Base-by-base conservation (phyloP, 192 early-diverging fungal genomes). In the Coemansia umbellata region DNA sequence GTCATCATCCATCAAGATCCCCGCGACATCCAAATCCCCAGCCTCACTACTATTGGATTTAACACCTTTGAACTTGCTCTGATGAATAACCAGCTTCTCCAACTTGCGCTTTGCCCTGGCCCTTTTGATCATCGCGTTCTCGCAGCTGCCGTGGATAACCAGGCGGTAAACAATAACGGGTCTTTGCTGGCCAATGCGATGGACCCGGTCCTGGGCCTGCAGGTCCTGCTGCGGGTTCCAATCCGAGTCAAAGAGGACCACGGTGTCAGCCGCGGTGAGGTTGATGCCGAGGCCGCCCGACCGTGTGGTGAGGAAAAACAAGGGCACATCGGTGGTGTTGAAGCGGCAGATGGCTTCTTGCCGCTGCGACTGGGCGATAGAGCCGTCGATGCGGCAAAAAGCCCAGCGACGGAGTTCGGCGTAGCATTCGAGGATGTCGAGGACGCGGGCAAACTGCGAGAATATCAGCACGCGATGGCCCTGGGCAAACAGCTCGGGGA, bases 171-270 rank as follows among this genome's bases (percentile, higher is more conserved):
- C 81, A 18, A 95, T 79, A 0, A 99, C 94, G 1, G 92, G 93
- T 30, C 81, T 86, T 3, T 82, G 89, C 58, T 99, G 96, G 22
- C 96, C 96, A 58, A 99, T 96, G 42, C 94, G 84, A 63, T 99
- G 96, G 2, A 90, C 93, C 32, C 96, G 87, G 69, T 97, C 94
- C 68, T 94, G 90, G 8, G 96, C 94, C 62, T 99, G 94, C 47
- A 97, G 63, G 64, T 97, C 96, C 69, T 89, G 88, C 84, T 99
- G 96, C n/a, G 94, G 96, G 58, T 99, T 98, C 92, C 94, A 96
- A 66, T 91, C 94, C 41, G 86, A 94, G 57, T 97, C 96, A 65
- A 91, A 97, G 43, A 98, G 87, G 37, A 98, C 80, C 8, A 98
- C 96, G 28, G 89, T 96, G 60, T 98, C 94, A 9, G 96, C 96